Evolutionary conservation across 352 stramenopile genomes (phyloP), one percentile per base, ranked within the genome.

Genomic region (Globisporangium echinulatum): DNA sequence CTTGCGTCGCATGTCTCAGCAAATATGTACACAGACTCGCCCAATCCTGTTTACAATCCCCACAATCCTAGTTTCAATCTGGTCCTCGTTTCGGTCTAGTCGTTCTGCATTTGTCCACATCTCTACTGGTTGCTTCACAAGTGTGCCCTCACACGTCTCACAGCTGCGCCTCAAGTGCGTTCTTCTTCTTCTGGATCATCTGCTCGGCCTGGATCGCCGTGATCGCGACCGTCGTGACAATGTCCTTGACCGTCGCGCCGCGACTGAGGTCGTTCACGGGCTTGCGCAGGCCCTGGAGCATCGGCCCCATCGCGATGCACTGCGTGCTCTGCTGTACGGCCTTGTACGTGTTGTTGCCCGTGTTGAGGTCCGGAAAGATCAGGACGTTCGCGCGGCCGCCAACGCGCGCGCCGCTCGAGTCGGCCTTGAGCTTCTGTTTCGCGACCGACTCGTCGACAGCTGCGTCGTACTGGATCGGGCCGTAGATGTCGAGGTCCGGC

Each of bases 261-360:
- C 87, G 84, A 53, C 81, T 93, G 49, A 96, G 51, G 67, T 97
- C 88, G 58, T 97, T 96, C 53, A 96, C 86, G 3, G 87, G 88
- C 59, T 92, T 94, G 37, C 77, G 79, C 33, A 97, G 73, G 58
- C 88, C 88, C 58, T 96, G 85, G 7, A 97, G 68, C 79, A 96
- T 93, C 13, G 88, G 88, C 56, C 88, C 88, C 63, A 97, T 89
- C 4, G 81, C 84, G 57, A 93, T 76, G 54, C 79, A 89, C 33
- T 74, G 68, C 7, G 81, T 90, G 52, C 73, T 85, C 70, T 90
- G 81, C 65, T 90, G 87, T 38, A 96, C 88, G 4, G 84, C 88
- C 74, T 96, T 96, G 77, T 95, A 96, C 51, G 82, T 92, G 61
- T 90, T 93, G 74, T 96, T 96, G 58, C 83, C 87, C 52, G 85